Conservation (phyloP, 164 flowering plant genomes). For the Stephania cephalantha region DNA sequence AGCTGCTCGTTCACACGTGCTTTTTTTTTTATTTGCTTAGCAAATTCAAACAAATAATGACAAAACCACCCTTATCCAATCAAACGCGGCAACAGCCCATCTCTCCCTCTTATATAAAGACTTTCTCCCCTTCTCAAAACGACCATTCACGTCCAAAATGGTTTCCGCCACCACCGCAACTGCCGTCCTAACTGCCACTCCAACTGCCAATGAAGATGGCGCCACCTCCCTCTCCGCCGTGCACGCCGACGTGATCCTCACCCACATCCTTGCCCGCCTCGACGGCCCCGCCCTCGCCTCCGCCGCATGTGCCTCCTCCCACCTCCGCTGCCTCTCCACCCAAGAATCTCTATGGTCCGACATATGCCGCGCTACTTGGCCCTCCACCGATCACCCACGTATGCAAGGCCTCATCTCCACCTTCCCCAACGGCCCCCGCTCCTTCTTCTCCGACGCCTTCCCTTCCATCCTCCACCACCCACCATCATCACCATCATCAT, state of each 20-base stretch:
- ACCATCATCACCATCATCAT: slow-evolving; percentile 2
- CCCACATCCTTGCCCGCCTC: slow-evolving; percentile 62
- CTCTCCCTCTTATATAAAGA: neutral
- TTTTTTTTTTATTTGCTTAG: neutral
- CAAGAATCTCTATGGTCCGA: slow-evolving; percentile 50
- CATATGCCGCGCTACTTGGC: slow-evolving; percentile 57
- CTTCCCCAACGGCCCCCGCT: slow-evolving; percentile 53
- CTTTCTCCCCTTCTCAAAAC: neutral
- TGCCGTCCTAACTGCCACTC: neutral
- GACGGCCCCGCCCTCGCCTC: slow-evolving; percentile 66
- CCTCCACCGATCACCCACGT: slow-evolving; percentile 42
- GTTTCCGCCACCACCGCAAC: neutral
- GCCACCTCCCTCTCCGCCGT: slow-evolving; percentile 23
- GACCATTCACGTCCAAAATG: neutral
- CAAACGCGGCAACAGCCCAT: no score
- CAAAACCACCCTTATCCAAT: neutral
- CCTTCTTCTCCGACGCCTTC: slow-evolving; percentile 66
- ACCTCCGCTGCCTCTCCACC: slow-evolving; percentile 34
- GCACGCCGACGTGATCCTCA: slow-evolving; percentile 46
- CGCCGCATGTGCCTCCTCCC: slow-evolving; percentile 42
- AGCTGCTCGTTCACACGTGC: no score
- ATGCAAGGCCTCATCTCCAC: slow-evolving; percentile 33
- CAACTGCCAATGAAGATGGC: neutral
- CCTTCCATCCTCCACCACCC: slow-evolving; percentile 23
- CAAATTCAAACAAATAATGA: no score